Evolutionary conservation across 2,329 filamentous ascomycete species (phyloP), one percentile per base, ranked within the genome.

Genomic region (Fonsecaea pugnacius): DNA sequence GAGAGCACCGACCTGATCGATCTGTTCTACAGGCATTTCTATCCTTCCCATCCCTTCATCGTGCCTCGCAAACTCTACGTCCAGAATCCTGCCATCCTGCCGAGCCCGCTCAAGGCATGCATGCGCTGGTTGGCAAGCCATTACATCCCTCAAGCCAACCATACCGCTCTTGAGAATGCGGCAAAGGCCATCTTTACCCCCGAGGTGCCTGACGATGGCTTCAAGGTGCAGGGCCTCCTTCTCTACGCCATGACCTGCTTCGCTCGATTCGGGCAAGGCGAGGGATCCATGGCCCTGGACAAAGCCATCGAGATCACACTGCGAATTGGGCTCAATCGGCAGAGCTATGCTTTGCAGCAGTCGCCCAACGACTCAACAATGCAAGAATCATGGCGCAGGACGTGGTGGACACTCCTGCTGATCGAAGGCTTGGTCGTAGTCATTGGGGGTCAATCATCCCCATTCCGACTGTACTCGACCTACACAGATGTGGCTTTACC

Each of bases 361-460:
- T 70, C 33, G 33, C 70, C 16, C 67, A 88, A 91, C 0, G 85
- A 89, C 64, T 82, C 86, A 0, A 81, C 92, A 1, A 74, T 93
- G 2, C 91, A 94, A 73, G 93, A 97, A 76, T 91, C 89, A 74
- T 89, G 91, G 85, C 85, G 92, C 18, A 84, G 93, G 64, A 97
- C 92, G 1, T 97, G 92, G 92, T 97, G 93, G 93, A 92, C 86
- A 71, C 72, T 91, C 43, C 94, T 89, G 73, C 84, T 91, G n/a
- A 85, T 91, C 14, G 92, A 96, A 74, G 91, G 89, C 60, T 89
- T 96, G 84, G 84, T 96, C 69, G 91, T 91, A 4, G 91, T 91
- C 3, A 87, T 96, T 35, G 67, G 62, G 9, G 68, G 68, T 18
- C 66, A 67, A 62, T 69, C 66, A 16, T 71, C 72, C 24, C 71